Base-by-base conservation (phyloP, 176 grass and related monocot species). In the Eleusine indica region DNA sequence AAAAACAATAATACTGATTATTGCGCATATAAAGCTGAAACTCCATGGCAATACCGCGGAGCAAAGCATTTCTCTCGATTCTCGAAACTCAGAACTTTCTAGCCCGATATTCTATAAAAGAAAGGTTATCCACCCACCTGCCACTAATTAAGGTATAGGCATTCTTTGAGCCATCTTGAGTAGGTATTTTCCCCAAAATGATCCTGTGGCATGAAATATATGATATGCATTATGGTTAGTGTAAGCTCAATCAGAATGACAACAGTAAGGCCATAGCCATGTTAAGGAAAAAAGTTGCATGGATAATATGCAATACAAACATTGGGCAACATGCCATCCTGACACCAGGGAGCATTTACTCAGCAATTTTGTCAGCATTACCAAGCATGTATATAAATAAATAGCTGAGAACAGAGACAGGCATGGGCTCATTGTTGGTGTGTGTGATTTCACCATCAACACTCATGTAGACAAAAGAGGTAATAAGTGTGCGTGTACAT, bases 171-270 rank as follows among this genome's bases (percentile, higher is more conserved):
- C 96, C 96, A 86, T 98, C 91, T 85, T 84, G 86, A 85, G 89
- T 95, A 85, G 91, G 91, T 81, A 98, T 83, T 82, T 94, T 85
- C 74, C 96, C 96, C 91, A 98, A 90, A 82, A 86, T 80, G 77
- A 95, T 92, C 87, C 96, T 98, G 91, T 91, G 88, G 89, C 83
- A 80, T 80, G n/a, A 85, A 4, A 88, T 74, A 87, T 83, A 87
- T 70, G 81, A 68, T 87, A 89, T 81, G 58, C 63, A 95, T 98
- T 87, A 94, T 76, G 67, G 71, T 79, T 79, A 60, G 74, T 74
- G 68, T 70, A 85, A 62, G 57, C 30, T 70, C 28, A 79, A 79
- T 48, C 42, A 73, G 71, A 48, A 88, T 17, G 2, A 47, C 28
- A 2, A 41, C 53, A 15, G 25, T 74, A 74, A 9, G 75, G 73